Evolutionary conservation across 768 basidiomycete genomes (phyloP).

Genomic region (Daedaleopsis nitida): DNA sequence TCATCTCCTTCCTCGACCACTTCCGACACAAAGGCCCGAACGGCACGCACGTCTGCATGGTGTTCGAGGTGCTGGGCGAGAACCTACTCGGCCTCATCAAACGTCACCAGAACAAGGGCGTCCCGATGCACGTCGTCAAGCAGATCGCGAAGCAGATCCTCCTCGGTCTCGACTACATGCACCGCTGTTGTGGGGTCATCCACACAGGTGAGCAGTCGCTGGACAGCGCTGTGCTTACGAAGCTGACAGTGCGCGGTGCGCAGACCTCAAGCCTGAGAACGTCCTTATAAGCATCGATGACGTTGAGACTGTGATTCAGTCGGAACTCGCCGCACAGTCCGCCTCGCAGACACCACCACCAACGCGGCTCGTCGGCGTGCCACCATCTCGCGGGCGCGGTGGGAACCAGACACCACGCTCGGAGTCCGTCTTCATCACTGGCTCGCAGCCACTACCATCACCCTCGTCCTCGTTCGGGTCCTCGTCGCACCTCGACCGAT

Average conservation of each 20-base stretch:
- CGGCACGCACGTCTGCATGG: slow-evolving; percentile 98
- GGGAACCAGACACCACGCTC: slow-evolving; percentile 94
- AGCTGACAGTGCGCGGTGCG: slow-evolving; percentile 5
- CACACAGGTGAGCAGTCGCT: slow-evolving; percentile 70
- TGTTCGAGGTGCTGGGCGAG: slow-evolving; percentile 97
- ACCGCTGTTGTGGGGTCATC: slow-evolving; percentile 94
- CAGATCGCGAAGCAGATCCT: slow-evolving; percentile 98
- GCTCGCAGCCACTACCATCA: slow-evolving; percentile 90
- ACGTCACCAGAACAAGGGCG: slow-evolving; percentile 97
- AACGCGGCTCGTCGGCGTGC: slow-evolving; percentile 87
- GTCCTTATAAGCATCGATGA: slow-evolving; percentile 97
- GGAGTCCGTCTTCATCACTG: slow-evolving; percentile 85
- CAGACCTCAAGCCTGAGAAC: slow-evolving; percentile 97
- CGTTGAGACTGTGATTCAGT: slow-evolving; percentile 88
- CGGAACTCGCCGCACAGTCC: slow-evolving; percentile 66
- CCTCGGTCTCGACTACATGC: slow-evolving; percentile 96
- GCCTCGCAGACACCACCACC: slow-evolving; percentile 44
- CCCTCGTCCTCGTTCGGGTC: slow-evolving; percentile 72
- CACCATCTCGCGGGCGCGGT: slow-evolving; percentile 88
- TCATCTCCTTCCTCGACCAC: slow-evolving; percentile 97
- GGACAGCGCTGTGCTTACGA: not conserved
- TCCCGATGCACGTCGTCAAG: slow-evolving; percentile 88
- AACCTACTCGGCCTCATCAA: slow-evolving; percentile 96
- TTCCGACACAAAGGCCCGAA: slow-evolving; percentile 97
- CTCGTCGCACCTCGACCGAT: slow-evolving; percentile 77